Conservation (phyloP, 177 flowering plant genomes). For the Vitis hybrid region DNA sequence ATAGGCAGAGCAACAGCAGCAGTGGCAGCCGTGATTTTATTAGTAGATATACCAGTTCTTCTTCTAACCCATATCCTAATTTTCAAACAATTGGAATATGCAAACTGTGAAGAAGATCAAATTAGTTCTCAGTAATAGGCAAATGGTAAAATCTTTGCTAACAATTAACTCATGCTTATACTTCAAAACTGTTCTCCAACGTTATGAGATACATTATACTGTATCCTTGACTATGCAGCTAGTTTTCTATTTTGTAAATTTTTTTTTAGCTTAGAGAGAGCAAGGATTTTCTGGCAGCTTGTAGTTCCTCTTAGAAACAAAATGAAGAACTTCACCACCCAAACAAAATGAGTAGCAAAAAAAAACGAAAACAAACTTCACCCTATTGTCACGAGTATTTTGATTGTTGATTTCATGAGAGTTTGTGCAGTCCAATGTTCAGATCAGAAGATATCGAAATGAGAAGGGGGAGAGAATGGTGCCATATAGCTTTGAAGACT, state of each 20-base stretch:
- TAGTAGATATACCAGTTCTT: too few relatives aligned
- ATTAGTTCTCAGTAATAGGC: too few relatives aligned
- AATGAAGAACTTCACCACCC: slow-evolving; percentile 2
- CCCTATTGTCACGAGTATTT: not conserved
- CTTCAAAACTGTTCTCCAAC: too few relatives aligned
- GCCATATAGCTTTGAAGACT: slow-evolving; percentile 94
- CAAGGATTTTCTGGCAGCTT: not conserved
- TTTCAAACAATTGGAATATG: too few relatives aligned
- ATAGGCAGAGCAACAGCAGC: too few relatives aligned
- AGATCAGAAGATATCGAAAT: slow-evolving; percentile 92
- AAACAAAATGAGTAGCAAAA: not conserved
- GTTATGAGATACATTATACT: too few relatives aligned
- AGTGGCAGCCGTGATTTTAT: too few relatives aligned
- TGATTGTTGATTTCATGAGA: slow-evolving; percentile 4
- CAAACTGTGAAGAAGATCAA: too few relatives aligned
- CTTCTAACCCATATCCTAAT: too few relatives aligned
- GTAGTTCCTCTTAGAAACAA: slow-evolving; percentile 1
- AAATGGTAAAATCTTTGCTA: too few relatives aligned
- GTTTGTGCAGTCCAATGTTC: slow-evolving; percentile 80
- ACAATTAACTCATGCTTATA: too few relatives aligned
- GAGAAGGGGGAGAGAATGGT: slow-evolving; percentile 68
- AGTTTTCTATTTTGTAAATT: not conserved
- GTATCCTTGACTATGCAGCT: not conserved
- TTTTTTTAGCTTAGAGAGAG: not conserved
- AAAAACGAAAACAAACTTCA: too few relatives aligned